Conservation (phyloP, 1,284 basidiomycete species). For the Pisolithus thermaeus region DNA sequence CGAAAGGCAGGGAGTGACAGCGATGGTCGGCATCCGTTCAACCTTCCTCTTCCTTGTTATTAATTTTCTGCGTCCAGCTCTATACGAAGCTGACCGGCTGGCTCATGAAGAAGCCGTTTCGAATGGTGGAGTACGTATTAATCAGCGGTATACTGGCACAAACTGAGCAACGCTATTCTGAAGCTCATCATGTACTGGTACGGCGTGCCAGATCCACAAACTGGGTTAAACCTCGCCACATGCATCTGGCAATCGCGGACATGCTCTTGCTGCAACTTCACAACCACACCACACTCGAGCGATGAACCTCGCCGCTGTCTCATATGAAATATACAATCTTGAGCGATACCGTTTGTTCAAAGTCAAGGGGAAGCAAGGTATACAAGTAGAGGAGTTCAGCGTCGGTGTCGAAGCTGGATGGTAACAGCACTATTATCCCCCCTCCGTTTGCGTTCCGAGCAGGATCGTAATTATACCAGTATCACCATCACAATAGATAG, state of each 20-base stretch:
- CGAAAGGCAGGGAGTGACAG: conserved; percentile 67
- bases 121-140: conserved; percentile 66
- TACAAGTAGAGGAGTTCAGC: conserved; percentile 57
- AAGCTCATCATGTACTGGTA: conserved; percentile 87
- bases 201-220: conserved; percentile 70
- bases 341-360: conserved; percentile 74
- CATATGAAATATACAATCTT: conserved; percentile 77
- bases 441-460: neutral
- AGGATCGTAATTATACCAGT: no score
- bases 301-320: conserved; percentile 70
- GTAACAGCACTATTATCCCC: conserved; percentile 29
- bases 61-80: conserved; percentile 36
- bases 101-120: conserved; percentile 89
- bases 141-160: neutral
- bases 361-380: conserved; percentile 45
- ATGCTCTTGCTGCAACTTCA: conserved; percentile 75
- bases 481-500: no score
- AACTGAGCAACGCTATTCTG: conserved; percentile 3
- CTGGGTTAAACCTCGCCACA: conserved; percentile 86
- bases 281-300: conserved; percentile 78
- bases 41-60: neutral
- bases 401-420: conserved; percentile 66
- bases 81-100: conserved; percentile 79
- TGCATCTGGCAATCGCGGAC: conserved; percentile 91
- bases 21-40: conserved; percentile 43